Evolutionary conservation across 345 rosid species (phyloP), one percentile per base, ranked within the genome.

Genomic region (Acer campestre): DNA sequence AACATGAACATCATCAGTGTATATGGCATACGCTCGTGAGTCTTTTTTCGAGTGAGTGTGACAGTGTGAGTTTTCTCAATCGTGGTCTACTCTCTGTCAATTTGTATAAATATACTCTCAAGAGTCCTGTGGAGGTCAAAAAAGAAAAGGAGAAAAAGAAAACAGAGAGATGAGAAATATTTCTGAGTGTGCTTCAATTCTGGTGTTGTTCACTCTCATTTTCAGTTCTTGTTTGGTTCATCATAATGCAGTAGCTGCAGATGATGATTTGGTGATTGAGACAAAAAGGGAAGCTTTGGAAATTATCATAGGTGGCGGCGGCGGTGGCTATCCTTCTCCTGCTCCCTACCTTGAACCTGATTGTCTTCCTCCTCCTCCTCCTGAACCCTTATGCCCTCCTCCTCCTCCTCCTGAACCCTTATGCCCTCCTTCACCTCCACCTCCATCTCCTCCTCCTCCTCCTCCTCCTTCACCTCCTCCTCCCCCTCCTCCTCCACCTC

Each of bases 201-300:
- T 85, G 8, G 38, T 35, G 38, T 0, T 70, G 2, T 77, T 78
- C 11, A 8, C 44, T 12, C 35, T 81, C 20, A 16, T 53, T 53
- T 16, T 53, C 58, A 53, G 5, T 16, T 53, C 79, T 3, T 55
- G 58, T 40, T 16, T 81, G 31, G 20, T 12, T 20, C 63, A 59
- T 71, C 25, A 2, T 46, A 10, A 23, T 53, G 48, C 27, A 4
- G 67, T 67, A 4, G 71, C 66, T 44, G 29, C 23, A 1, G 63
- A 22, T 12, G 72, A 75, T 14, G 31, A 67, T 58, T 13, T 74
- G 29, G 35, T 61, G 29, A 14, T 42, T 1, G 72, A 66, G 6
- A 23, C 80, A 12, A 67, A 58, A 5, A 81, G 84, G 12, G 73
- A 81, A 70, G 67, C 77, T 0, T 20, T 82, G 14, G 86, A 83